Base-by-base conservation (phyloP, 2,329 filamentous ascomycete species). In the Colletotrichum sp. region DNA sequence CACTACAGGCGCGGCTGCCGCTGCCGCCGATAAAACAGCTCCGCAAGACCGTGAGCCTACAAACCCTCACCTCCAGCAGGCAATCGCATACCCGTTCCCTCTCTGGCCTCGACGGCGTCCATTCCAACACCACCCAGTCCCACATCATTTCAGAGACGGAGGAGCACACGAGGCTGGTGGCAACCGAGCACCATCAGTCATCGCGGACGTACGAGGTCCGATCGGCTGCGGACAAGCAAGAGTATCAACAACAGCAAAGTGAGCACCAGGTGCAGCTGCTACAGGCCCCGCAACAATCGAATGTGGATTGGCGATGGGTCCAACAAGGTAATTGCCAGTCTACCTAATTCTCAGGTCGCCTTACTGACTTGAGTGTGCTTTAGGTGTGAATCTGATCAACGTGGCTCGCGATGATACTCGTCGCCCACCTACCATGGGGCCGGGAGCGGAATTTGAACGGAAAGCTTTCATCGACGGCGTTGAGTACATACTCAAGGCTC, bases 391-490 rank as follows among this genome's bases (percentile, higher is more conserved):
- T 24, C 44, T 78, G 64, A 64, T 78, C 30, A 32, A 52, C 8
- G 76, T 73, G 7, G 72, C 77, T 24, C 77, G 77, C n/a, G 72
- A 76, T 18, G 69, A 77, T 16, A 34, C 63, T 26, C 66, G 76
- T 24, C 64, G 67, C 18, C 72, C 76, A 3, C 63, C 75, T 16
- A 55, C 52, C 44, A 52, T 52, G 59, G 59, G 72, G 8, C 69
- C 76, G 10, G 69, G 55, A 30, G 73, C 78, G 8, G 76, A 78
- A 1, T 84, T 84, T 75, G 89, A 90, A 67, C 88, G 93, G 30
- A 90, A 91, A 77, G 87, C 93, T 12, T 94, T 93, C 82, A 84
- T 94, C 65, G 91, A 94, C 79, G 89, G 91, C 74, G 83, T 93
- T 6, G 89, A 90, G 4, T 93, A 93, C 81, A 86, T 94, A 28